Evolutionary conservation across 2,329 filamentous ascomycete species (phyloP), one percentile per base, ranked within the genome.

Genomic region (Claviceps monticola): DNA sequence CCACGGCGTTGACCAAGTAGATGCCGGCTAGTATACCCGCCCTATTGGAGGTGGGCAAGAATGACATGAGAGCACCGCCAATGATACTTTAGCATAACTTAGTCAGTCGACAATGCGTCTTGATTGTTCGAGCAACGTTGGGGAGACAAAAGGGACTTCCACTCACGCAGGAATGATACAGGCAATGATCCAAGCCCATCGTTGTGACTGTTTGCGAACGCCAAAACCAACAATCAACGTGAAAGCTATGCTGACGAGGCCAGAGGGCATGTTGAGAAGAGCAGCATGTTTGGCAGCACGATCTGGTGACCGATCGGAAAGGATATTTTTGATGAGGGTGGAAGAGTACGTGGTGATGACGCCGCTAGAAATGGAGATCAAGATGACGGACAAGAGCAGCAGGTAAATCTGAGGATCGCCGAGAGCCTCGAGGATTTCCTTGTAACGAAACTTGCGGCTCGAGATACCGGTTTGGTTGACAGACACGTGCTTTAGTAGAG

Each of bases 381-480:
- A 62, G 16, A 76, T 62, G 17, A 74, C 74, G 29, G 73, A 68
- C 2, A 78, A 42, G 36, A 72, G 59, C 58, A 80, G 60, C 0
- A 77, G 64, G 57, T 72, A 79, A 11, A 78, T 62, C 55, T 79
- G 75, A n/a, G 70, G 67, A 56, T 79, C 76, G 19, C 63, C 48
- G 1, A 80, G 59, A 5, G 74, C 70, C 58, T 81, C 78, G 2
- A 73, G 48, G 5, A 80, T 68, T 59, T 80, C 75, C 55, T 66
- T 69, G 53, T 66, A 60, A 21, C 74, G 75, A 61, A 80, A 79
- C 54, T 72, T 71, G 56, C 70, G 73, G 57, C 71, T 78, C 49
- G 72, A 68, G 37, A 80, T 73, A 38, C 78, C 78, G 5, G 76
- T 79, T 64, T 80, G 74, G 62, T 82, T 81, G 52, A 73, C 68